Evolutionary conservation across 164 flowering plant genomes (phyloP), one percentile per base, ranked within the genome.

Genomic region (Chimonanthus salicifolius): DNA sequence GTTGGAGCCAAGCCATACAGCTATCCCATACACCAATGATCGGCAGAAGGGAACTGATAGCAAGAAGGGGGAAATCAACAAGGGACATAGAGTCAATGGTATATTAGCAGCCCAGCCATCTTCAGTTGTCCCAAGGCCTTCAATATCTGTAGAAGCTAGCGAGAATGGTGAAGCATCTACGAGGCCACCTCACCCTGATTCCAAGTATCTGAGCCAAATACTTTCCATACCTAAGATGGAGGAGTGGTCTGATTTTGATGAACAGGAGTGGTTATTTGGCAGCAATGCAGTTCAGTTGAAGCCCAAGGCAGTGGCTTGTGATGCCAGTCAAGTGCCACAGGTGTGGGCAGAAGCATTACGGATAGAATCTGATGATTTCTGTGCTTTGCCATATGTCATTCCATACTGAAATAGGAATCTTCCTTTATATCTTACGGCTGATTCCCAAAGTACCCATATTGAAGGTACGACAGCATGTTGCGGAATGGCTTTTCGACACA

Each of bases 341-440:
- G 94, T 90, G 18, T 88, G 97, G 97, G 84, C 89, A 4, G 85
- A 88, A 78, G 90, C 93, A 49, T n/a, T 85, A 67, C 82, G 44
- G 71, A 81, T 90, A 58, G 90, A 84, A 48, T 80, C 87, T 3
- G 90, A 87, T 68, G 97, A 90, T 81, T 76, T 89, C 71, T 83
- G 63, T 81, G 95, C 90, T 43, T 80, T 92, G 73, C 97, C 95
- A 0, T 92, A 92, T 77, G 97, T 92, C 71, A 83, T 92, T 78
- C 97, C 94, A 1, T 86, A 86, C 83, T 92, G 86, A 67, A 67
- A 71, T 45, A 5, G 51, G 70, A 15, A 18, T 5, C 15, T 47
- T 46, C 6, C 49, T 20, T n/a, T 51, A 67, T 33, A 45, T 45
- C 68, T 8, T 33, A 7, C 20, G 11, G 68, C 67, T 50, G 70